Evolutionary conservation across 208 protist species (phyloP), one percentile per base, ranked within the genome.

Genomic region (Acanthamoeba healyi): DNA sequence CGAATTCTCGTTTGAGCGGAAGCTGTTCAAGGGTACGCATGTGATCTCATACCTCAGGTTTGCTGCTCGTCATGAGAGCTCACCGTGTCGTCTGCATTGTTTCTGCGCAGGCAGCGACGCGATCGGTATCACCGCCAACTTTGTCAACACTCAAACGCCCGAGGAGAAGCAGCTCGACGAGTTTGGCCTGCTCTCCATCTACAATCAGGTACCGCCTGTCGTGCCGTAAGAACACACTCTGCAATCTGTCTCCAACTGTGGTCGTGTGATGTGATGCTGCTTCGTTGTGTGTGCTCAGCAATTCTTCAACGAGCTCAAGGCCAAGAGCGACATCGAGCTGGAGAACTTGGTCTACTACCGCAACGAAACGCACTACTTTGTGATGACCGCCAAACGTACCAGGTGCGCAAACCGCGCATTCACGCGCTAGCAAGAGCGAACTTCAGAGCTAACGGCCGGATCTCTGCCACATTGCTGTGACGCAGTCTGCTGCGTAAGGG

Each of bases 301-400:
- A 15, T 94, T 90, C 92, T 94, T 94, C 82, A 86, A 94, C 34
- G 92, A 94, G 22, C 63, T 94, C 0, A 86, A 94, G 19, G 34
- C 17, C 63, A 94, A 94, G 92, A 44, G 32, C 65, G 92, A 51
- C 29, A 94, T 94, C n/a, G 92, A 94, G 12, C 77, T 94, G 3
- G 92, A 94, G 65, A 94, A 94, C 44, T 74, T 94, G 3, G 92
- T 94, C 40, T 94, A 94, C 54, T 94, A 94, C 32, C 38, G 92
- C 29, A n/a, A n/a, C 19, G 79, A 94, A n/a, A 94, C 92, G 24
- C 92, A 94, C 29, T 94, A 94, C 46, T 94, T 94, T 19, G 92
- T 94, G 42, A 94, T 94, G 92, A 94, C 92, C 4, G 92, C 92
- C 54, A 94, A 49, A 17, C n/a, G 42, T 5, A 34, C 38, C n/a